Percentiles rank a stretch among this genome's conserved stretches.
phyloP scores from a whole-genome alignment of 768 basidiomycete genomes.

The Termitomyces sp. region DNA sequence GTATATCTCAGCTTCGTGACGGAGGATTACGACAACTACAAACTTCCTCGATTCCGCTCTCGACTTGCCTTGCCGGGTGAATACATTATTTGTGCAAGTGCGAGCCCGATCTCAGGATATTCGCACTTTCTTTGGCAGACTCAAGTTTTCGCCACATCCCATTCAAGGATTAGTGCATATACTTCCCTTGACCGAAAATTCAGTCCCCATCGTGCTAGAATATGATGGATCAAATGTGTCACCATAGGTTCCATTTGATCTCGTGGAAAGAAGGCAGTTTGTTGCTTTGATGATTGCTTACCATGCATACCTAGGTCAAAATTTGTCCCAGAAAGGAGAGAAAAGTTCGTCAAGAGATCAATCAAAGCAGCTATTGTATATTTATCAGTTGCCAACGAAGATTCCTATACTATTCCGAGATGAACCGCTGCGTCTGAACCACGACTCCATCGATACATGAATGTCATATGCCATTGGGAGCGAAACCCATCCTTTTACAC shows the following conservation, averaged over 20 bases:
- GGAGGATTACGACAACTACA: no score
- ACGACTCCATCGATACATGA: background rate
- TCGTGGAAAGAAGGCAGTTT: no score
- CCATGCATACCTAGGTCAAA: background rate
- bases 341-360: background rate
- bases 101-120: no score
- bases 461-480: slow-evolving; percentile 27
- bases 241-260: background rate
- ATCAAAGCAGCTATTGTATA: background rate
- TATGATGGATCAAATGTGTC: background rate
- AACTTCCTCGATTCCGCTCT: no score
- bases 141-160: background rate
- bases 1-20: no score
- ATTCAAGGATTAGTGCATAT: background rate
- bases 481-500: slow-evolving; percentile 48
- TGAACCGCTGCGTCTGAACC: background rate
- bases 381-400: background rate
- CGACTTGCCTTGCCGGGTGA: no score
- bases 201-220: background rate
- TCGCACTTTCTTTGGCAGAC: no score
- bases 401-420: background rate
- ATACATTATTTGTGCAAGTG: no score
- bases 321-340: background rate
- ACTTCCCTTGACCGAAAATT: background rate
- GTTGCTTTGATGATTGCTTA: background rate